A percentile compares a stretch with the other conserved stretches of the same genome.
Evolutionary conservation across 495 filamentous ascomycete species (phyloP).

Genomic region (Echria macrotheca): DNA sequence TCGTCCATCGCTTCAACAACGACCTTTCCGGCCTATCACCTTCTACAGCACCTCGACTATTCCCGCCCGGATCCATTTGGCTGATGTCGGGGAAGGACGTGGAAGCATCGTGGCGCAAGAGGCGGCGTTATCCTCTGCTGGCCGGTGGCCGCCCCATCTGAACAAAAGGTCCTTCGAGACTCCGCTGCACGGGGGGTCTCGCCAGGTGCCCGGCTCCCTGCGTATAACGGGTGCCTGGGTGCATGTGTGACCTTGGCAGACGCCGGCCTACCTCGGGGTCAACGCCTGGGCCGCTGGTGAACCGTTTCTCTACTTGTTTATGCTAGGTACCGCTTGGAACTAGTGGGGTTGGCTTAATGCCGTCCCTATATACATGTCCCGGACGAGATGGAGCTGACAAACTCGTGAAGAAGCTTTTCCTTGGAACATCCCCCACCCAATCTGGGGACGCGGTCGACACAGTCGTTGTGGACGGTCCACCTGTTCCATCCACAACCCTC

Average conservation of each 20-base stretch:
- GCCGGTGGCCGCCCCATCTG: too few relatives aligned
- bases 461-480: slow-evolving; percentile 3
- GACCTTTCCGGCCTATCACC: too few relatives aligned
- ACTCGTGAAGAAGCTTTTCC: slow-evolving; percentile 8
- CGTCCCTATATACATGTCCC: slow-evolving; percentile 6
- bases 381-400: slow-evolving; percentile 16
- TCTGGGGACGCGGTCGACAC: background rate
- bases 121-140: too few relatives aligned
- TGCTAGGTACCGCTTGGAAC: slow-evolving; percentile 17
- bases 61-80: slow-evolving; percentile 8
- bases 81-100: slow-evolving; percentile 17
- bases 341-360: slow-evolving; percentile 21
- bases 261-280: background rate
- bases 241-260: background rate
- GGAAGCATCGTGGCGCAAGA: slow-evolving; percentile 5
- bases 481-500: slow-evolving; percentile 4
- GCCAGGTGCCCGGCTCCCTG: background rate
- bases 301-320: slow-evolving; percentile 6
- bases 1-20: too few relatives aligned
- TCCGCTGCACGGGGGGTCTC: background rate
- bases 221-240: background rate
- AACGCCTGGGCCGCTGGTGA: too few relatives aligned
- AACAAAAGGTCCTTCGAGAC: slow-evolving; percentile 10
- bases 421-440: slow-evolving; percentile 8
- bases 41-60: too few relatives aligned